Conservation (phyloP, 352 stramenopile species). For the Phytophthora litchii region DNA sequence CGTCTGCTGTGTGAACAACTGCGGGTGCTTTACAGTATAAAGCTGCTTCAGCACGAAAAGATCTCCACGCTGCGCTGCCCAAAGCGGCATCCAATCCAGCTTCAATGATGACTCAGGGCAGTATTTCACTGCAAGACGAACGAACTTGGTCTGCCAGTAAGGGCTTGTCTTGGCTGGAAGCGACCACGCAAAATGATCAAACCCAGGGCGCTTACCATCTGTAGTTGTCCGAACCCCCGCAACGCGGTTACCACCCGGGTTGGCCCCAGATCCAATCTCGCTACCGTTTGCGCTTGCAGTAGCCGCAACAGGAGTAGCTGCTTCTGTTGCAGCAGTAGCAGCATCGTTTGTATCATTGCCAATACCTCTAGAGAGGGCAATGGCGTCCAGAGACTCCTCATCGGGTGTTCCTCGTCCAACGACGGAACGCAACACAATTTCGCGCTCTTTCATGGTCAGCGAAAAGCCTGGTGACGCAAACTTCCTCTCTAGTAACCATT, state of each 20-base stretch:
- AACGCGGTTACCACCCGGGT: slow-evolving; percentile 4
- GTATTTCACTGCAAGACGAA: slow-evolving; percentile 30
- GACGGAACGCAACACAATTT: slow-evolving; percentile 35
- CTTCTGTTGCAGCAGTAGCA: not conserved
- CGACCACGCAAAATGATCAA: slow-evolving; percentile 37
- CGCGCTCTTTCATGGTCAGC: slow-evolving; percentile 29
- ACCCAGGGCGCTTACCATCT: slow-evolving; percentile 18
- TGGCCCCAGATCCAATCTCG: slow-evolving; percentile 2
- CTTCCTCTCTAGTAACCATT: slow-evolving; percentile 37
- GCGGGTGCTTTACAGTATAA: slow-evolving; percentile 30
- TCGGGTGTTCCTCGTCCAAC: slow-evolving; percentile 21
- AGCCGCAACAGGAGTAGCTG: slow-evolving; percentile 13
- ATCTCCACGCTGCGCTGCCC: slow-evolving; percentile 40
- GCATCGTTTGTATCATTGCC: slow-evolving; percentile 1
- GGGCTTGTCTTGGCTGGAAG: slow-evolving; percentile 35
- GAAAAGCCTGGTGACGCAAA: slow-evolving; percentile 24
- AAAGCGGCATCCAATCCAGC: slow-evolving; percentile 40
- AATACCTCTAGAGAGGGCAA: slow-evolving; percentile 1
- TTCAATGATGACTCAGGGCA: slow-evolving; percentile 21
- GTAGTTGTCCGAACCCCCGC: slow-evolving; percentile 5
- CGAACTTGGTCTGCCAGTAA: slow-evolving; percentile 34
- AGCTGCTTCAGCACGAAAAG: slow-evolving; percentile 33
- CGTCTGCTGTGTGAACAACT: slow-evolving; percentile 42
- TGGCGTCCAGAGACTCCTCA: slow-evolving; percentile 17
- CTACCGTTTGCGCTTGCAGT: slow-evolving; percentile 16